A percentile compares a stretch with the other conserved stretches of the same genome.
phyloP scores from a whole-genome alignment of 2,329 filamentous ascomycete species.

The Rugonectria rugulosa region DNA sequence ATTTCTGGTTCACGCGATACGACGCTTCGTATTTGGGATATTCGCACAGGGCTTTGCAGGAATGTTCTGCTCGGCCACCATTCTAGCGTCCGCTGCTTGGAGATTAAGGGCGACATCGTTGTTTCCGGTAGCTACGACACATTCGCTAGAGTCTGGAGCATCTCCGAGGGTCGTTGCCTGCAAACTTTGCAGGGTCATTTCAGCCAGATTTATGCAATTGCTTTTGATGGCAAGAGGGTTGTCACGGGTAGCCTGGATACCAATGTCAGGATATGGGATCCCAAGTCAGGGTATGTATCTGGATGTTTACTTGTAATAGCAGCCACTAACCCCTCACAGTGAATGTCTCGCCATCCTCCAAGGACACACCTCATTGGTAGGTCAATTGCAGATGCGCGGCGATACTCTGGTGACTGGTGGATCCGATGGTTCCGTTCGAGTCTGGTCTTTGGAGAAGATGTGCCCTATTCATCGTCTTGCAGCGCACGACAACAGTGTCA shows the following conservation, averaged over 20 bases:
- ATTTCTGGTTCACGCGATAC: conserved; percentile 97
- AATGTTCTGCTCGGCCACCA: conserved; percentile 95
- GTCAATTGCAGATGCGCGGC: conserved; percentile 93
- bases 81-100: conserved; percentile 91
- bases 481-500: conserved; percentile 98
- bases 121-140: conserved; percentile 99
- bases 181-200: conserved; percentile 93
- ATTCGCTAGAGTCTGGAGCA: conserved; percentile 96
- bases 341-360: conserved; percentile 91
- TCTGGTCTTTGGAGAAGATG: conserved; percentile 93
- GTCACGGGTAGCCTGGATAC: conserved; percentile 97
- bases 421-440: conserved; percentile 92
- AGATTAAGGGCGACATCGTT: conserved; percentile 94
- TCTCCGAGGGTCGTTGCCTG: conserved; percentile 91
- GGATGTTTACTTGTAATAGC: not conserved
- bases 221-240: conserved; percentile 92
- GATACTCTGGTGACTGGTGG: conserved; percentile 96
- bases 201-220: conserved; percentile 98
- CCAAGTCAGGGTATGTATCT: conserved; percentile 74
- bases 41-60: conserved; percentile 84
- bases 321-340: conserved; percentile 51
- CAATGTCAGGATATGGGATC: conserved; percentile 97
- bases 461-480: conserved; percentile 92
- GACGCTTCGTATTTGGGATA: conserved; percentile 94
- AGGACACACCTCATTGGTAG: conserved; percentile 95